Conservation (phyloP, 352 stramenopile genomes). For the Globisporangium middletonii region DNA sequence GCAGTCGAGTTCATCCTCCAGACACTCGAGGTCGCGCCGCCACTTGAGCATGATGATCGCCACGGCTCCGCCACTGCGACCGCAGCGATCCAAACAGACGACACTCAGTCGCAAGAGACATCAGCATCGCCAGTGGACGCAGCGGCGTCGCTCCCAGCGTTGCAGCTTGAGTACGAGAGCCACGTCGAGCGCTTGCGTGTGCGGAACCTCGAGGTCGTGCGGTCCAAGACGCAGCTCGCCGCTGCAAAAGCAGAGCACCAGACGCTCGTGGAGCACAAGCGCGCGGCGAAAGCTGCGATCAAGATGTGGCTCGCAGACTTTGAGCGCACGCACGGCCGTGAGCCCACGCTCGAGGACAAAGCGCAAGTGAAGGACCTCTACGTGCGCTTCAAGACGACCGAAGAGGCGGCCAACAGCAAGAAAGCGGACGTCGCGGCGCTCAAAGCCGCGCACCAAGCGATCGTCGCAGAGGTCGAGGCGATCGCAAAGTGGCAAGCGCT, state of each 20-base stretch:
- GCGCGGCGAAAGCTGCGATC: slow-evolving; percentile 44
- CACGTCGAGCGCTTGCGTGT: slow-evolving; percentile 38
- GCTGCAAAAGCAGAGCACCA: slow-evolving; percentile 31
- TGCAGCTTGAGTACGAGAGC: slow-evolving; percentile 37
- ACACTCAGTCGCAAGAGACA: neutral
- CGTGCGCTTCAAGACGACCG: slow-evolving; percentile 62
- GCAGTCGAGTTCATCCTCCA: slow-evolving; percentile 39
- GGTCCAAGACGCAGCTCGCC: slow-evolving; percentile 34
- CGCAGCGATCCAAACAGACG: slow-evolving; percentile 9
- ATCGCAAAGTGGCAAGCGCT: slow-evolving; percentile 48
- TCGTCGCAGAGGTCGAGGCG: slow-evolving; percentile 39
- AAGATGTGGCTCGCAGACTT: slow-evolving; percentile 67
- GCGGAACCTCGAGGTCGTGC: slow-evolving; percentile 32
- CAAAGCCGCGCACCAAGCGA: slow-evolving; percentile 43
- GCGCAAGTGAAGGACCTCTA: slow-evolving; percentile 73
- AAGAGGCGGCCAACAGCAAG: slow-evolving; percentile 38
- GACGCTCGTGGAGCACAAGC: slow-evolving; percentile 31
- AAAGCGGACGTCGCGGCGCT: slow-evolving; percentile 31
- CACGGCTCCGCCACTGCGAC: neutral
- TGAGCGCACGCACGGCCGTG: slow-evolving; percentile 31
- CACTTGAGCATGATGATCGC: neutral
- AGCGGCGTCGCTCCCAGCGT: slow-evolving; percentile 5
- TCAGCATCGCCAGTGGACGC: neutral
- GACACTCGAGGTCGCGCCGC: slow-evolving; percentile 24
- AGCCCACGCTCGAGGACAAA: slow-evolving; percentile 76